Percentiles rank a stretch among this genome's conserved stretches.
Evolutionary conservation across 2,329 filamentous ascomycete species (phyloP).

Genomic region (Beauveria brongniartii): DNA sequence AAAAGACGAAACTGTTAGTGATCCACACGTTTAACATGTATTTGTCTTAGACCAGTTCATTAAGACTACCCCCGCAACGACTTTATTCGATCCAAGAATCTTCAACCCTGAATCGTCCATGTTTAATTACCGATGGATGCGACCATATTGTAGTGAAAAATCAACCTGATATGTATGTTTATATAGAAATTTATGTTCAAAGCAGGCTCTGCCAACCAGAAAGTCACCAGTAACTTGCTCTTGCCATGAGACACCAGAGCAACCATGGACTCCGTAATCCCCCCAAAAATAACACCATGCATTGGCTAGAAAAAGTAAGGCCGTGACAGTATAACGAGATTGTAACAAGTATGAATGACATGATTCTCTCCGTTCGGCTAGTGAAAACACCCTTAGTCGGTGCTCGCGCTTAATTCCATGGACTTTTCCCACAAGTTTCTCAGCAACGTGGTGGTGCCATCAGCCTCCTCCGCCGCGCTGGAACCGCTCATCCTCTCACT

Average conservation of each 20-base stretch:
- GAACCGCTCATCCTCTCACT: conserved; percentile 40
- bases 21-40: background rate
- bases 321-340: background rate
- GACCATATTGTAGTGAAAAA: background rate
- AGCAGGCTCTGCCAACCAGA: background rate
- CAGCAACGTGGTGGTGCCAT: conserved; percentile 42
- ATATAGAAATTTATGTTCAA: background rate
- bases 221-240: background rate
- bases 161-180: background rate
- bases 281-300: background rate
- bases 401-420: conserved; percentile 47
- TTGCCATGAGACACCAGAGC: background rate
- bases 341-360: background rate
- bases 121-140: background rate
- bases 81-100: too few relatives aligned
- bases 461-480: conserved; percentile 42
- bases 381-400: conserved; percentile 11
- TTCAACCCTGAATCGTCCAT: too few relatives aligned
- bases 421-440: conserved; percentile 56
- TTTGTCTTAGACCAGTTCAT: background rate
- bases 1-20: background rate
- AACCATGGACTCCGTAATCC: background rate
- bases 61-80: background rate
- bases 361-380: background rate
- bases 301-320: background rate